phyloP scores from a whole-genome alignment of 1,139 yeast genomes.

The Blastobotrys raffinosifermentans region DNA sequence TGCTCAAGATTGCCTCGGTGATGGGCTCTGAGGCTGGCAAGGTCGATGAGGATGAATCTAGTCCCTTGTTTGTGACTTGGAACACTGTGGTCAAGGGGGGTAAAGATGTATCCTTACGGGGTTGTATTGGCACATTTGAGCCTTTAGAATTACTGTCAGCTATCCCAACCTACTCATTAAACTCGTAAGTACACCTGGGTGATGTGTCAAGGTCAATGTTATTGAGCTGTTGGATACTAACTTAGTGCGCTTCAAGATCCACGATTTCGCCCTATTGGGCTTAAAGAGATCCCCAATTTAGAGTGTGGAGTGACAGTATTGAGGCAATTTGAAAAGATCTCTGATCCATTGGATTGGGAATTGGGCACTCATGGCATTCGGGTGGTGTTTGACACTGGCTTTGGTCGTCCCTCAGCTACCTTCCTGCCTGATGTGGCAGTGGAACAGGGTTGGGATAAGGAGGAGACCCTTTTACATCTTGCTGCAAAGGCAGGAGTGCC shows the following conservation, averaged over 20 bases:
- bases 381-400: slow-evolving; percentile 42
- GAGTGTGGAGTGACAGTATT: slow-evolving; percentile 60
- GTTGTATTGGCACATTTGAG: slow-evolving; percentile 88
- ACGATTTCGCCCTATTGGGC: slow-evolving; percentile 63
- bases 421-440: slow-evolving; percentile 85
- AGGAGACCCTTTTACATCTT: slow-evolving; percentile 63
- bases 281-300: slow-evolving; percentile 47
- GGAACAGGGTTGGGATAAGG: slow-evolving; percentile 82
- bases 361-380: slow-evolving; percentile 79
- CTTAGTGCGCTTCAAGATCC: slow-evolving; percentile 61
- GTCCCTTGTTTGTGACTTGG: slow-evolving; percentile 87
- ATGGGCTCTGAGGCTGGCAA: slow-evolving; percentile 4
- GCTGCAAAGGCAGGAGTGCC: slow-evolving; percentile 62
- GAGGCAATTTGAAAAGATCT: slow-evolving; percentile 50
- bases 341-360: slow-evolving; percentile 62
- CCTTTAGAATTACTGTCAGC: slow-evolving; percentile 48
- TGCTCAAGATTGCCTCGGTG: slow-evolving; percentile 13
- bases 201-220: neutral
- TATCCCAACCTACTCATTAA: slow-evolving; percentile 53
- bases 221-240: neutral
- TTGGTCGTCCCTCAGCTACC: slow-evolving; percentile 48
- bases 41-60: slow-evolving; percentile 3
- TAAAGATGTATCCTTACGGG: slow-evolving; percentile 52
- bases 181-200: slow-evolving; percentile 39
- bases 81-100: slow-evolving; percentile 37